phyloP scores from a whole-genome alignment of 2,329 filamentous ascomycete genomes.

The Aciculosporium take region DNA sequence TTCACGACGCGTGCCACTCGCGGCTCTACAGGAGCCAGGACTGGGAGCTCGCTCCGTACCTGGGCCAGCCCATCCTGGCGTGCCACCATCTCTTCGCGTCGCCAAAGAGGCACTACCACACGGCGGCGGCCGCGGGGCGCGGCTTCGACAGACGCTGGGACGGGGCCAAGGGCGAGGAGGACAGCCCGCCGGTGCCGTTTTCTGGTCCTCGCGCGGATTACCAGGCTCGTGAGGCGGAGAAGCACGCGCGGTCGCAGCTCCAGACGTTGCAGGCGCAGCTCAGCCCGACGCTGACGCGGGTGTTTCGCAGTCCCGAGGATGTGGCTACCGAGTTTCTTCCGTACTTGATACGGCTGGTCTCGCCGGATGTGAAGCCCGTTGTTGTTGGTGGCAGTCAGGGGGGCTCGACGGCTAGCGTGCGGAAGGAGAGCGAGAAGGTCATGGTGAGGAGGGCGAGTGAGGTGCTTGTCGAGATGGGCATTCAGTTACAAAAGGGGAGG shows the following conservation, averaged over 20 bases:
- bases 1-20: slow-evolving; percentile 72
- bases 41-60: slow-evolving; percentile 81
- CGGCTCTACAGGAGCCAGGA: slow-evolving; percentile 73
- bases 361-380: slow-evolving; percentile 83
- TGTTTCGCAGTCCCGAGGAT: slow-evolving; percentile 66
- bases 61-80: slow-evolving; percentile 72
- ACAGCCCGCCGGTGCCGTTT: slow-evolving; percentile 53
- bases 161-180: slow-evolving; percentile 20
- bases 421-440: slow-evolving; percentile 68
- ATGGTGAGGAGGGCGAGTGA: slow-evolving; percentile 70
- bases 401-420: slow-evolving; percentile 63
- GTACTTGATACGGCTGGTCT: slow-evolving; percentile 68
- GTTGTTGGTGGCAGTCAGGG: slow-evolving; percentile 56
- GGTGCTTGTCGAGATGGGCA: slow-evolving; percentile 69
- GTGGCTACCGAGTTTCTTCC: slow-evolving; percentile 74
- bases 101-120: slow-evolving; percentile 38
- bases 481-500: slow-evolving; percentile 66
- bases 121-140: slow-evolving; percentile 21
- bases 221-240: slow-evolving; percentile 64
- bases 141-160: slow-evolving; percentile 31
- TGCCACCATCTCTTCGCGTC: slow-evolving; percentile 87
- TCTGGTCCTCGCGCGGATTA: slow-evolving; percentile 72
- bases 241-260: slow-evolving; percentile 61
- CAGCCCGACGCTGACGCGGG: slow-evolving; percentile 54
- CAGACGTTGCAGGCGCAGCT: slow-evolving; percentile 60